Evolutionary conservation across 1,284 basidiomycete species (phyloP).

Genomic region (Cryptococcus sp.): DNA sequence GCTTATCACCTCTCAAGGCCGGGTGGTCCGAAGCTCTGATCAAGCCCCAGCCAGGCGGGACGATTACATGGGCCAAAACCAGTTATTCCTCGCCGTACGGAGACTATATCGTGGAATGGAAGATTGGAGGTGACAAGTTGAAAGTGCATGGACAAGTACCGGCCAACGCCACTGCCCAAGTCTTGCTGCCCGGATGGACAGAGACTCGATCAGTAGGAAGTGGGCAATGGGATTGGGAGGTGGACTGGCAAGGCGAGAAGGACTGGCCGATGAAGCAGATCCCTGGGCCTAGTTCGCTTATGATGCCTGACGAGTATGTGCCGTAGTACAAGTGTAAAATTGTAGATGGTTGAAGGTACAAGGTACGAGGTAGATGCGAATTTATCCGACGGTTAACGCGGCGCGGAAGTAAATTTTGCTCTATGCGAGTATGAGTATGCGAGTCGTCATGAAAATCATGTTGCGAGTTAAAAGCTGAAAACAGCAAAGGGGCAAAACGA

Average conservation of each 20-base stretch:
- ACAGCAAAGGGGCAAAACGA: neutral
- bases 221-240: constrained; percentile 23
- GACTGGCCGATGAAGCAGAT: constrained; percentile 32
- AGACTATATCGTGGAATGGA: constrained; percentile 22
- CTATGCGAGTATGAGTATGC: neutral
- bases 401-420: too few species aligned
- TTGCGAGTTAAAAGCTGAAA: neutral
- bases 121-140: constrained; percentile 21
- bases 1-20: constrained; percentile 28
- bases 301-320: constrained; percentile 20
- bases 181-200: constrained; percentile 21
- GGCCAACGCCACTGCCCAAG: constrained; percentile 29
- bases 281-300: constrained; percentile 16
- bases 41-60: constrained; percentile 43
- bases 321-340: constrained; percentile 4
- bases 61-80: constrained; percentile 32
- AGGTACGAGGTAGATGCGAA: too few species aligned
- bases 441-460: neutral
- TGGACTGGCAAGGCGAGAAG: constrained; percentile 20
- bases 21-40: constrained; percentile 38
- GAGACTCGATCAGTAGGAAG: constrained; percentile 26
- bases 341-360: too few species aligned
- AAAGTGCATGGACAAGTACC: constrained; percentile 31
- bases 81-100: constrained; percentile 29
- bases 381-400: too few species aligned